Evolutionary conservation across 2,329 filamentous ascomycete species (phyloP), one percentile per base, ranked within the genome.

Genomic region (Trichoderma koningiopsis): DNA sequence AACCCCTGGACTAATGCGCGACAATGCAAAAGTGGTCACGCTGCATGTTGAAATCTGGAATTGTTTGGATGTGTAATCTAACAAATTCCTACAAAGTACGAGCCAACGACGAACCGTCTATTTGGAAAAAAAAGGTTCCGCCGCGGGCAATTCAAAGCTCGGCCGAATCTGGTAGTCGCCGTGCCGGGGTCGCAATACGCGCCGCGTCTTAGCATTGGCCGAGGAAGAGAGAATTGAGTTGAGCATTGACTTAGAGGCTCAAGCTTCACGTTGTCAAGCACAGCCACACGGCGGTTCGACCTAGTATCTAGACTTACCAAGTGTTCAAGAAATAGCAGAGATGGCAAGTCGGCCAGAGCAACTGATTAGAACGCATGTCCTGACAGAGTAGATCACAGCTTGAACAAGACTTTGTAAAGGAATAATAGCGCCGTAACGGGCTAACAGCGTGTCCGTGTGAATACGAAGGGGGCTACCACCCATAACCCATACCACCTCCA

Each of bases 131-230:
- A 64, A 35, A 56, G 27, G 61, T 31, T 66, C 52, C 22, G 19
- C n/a, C 24, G 22, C 14, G 22, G 40, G 40, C 40, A n/a, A 43
- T 19, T n/a, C 16, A 43, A 57, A 49, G 4, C 11, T 22, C 43
- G 11, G 47, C 47, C 63, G n/a, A 56, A 66, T 66, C 14, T 29
- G 55, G 63, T 27, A 66, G 55, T 66, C 53, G 63, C 63, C 63
- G 63, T 13, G 52, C 52, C 55, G 53, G 55, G 63, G 63, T 47
- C 61, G 16, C 27, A 57, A n/a, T 27, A 33, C 16, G 62, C 52
- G 19, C 27, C 14, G 52, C 37, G 35, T 53, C 35, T 19, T 65
- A 53, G 35, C 53, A 55, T 57, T 65, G 62, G 53, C 40, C n/a
- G 24, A 33, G 29, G 35, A 24, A 40, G 33, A 29, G 19, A 33